Conservation (phyloP, 352 stramenopile genomes). For the Phytopythium aichiense region DNA sequence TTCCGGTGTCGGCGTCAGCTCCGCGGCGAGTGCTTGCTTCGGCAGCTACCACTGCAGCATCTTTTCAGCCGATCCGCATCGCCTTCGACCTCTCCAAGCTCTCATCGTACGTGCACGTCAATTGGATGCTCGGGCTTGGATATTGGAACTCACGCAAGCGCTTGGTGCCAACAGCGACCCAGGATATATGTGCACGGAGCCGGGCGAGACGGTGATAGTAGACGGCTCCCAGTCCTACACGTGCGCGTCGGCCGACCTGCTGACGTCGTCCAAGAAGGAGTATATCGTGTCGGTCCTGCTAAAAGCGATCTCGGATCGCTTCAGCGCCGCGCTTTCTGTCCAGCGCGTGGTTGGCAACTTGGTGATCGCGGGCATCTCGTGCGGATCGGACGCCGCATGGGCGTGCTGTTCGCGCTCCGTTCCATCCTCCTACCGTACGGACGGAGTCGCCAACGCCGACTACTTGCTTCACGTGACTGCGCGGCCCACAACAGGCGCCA, state of each 20-base stretch:
- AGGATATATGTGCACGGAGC: constrained; percentile 49
- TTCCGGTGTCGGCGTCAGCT: constrained; percentile 10
- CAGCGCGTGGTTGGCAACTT: constrained; percentile 66
- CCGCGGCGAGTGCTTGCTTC: constrained; percentile 28
- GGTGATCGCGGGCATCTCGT: constrained; percentile 50
- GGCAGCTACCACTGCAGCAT: constrained; percentile 8
- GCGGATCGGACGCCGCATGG: constrained; percentile 38
- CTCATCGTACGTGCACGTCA: constrained; percentile 24
- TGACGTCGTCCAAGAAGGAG: constrained; percentile 62
- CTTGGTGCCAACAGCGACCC: constrained; percentile 35
- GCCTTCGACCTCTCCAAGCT: constrained; percentile 77
- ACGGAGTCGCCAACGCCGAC: constrained; percentile 61
- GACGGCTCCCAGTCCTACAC: constrained; percentile 44
- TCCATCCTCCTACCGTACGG: constrained; percentile 36
- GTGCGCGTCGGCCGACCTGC: constrained; percentile 47
- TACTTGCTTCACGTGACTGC: constrained; percentile 77
- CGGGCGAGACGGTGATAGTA: constrained; percentile 42
- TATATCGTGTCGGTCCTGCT: constrained; percentile 68
- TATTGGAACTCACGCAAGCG: neutral
- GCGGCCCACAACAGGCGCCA: constrained; percentile 58
- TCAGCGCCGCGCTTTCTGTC: constrained; percentile 56
- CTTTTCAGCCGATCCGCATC: constrained; percentile 73
- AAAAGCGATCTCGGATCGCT: constrained; percentile 59
- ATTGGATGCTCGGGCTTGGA: neutral
- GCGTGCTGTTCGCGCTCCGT: constrained; percentile 59